Base-by-base conservation (phyloP, 345 rosid genomes). In the Nasturtium officinale region DNA sequence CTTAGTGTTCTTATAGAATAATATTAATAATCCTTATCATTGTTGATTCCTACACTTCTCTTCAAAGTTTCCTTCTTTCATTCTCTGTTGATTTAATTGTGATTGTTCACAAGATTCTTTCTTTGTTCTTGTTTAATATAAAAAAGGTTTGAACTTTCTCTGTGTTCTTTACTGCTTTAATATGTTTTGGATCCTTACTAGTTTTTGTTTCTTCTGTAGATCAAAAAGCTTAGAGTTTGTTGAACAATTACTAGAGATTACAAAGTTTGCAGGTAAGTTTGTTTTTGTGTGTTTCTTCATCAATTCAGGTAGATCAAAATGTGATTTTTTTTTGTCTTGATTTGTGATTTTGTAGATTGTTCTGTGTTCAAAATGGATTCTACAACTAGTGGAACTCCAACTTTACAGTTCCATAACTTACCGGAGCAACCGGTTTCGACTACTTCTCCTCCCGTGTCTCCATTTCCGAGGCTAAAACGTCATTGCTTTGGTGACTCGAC, bases 321-420 rank as follows among this genome's bases (percentile, higher is more conserved):
- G 50, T 74, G 68, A 66, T 6, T 57, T 42, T 26, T 23, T 67
- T 38, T 28, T 67, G 78, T 78, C 69, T 77, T 73, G 43, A 47
- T 69, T 71, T 72, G 74, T 80, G 87, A 88, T 83, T 11, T 89
- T 91, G 88, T 86, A 81, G 80, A 69, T 18, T 33, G 45, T 3
- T 16, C 47, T 46, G 87, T 90, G 96, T 86, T 87, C 75, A 32
- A 18, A 11, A 92, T 92, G 98, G 99, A 96, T 74, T 86, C 98
- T 82, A 86, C 94, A 20, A 74, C 89, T 3, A 90, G 98, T 57
- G 87, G 84, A 80, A 84, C 90, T 51, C 85, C 96, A 9, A 61
- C 82, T 26, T 55, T 90, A 62, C 90, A 85, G 80, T 87, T 74
- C 76, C 88, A 67, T 77, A 90, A 83, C 87, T 73, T 95, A 63